A percentile compares a stretch with the other conserved stretches of the same genome.
Conservation (phyloP, 257 asterid species). For the Primulina huaijiensis region DNA sequence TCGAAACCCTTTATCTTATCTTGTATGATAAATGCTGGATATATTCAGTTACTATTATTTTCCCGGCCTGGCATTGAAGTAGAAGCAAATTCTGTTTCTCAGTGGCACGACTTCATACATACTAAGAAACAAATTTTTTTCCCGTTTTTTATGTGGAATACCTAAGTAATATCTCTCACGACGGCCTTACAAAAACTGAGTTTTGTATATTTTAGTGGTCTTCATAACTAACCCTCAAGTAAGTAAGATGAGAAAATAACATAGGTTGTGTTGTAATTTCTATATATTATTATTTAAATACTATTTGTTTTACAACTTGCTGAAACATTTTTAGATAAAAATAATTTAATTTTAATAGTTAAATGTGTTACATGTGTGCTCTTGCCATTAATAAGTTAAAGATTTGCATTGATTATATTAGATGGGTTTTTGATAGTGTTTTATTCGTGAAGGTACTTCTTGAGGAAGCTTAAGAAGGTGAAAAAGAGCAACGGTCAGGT, state of each 20-base stretch:
- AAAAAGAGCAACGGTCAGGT: conserved; percentile 18
- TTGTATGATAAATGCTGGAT: background rate
- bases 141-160: no score
- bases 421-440: background rate
- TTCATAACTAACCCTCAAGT: background rate
- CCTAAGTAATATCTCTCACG: no score
- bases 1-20: no score
- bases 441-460: conserved; percentile 16
- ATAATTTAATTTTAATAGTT: no score
- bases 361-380: background rate
- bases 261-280: background rate
- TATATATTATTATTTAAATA: no score
- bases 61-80: background rate
- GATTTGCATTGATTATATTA: background rate
- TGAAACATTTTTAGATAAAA: no score
- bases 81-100: background rate
- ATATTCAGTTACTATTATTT: no score
- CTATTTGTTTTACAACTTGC: no score
- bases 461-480: conserved; percentile 21
- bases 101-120: background rate
- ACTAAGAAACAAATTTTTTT: no score
- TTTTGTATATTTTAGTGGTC: background rate
- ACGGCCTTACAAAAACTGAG: no score
- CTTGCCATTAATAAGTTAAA: no score
- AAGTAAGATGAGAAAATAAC: no score